Conservation (phyloP, 208 protist genomes). For the Angomonas ambiguus region DNA sequence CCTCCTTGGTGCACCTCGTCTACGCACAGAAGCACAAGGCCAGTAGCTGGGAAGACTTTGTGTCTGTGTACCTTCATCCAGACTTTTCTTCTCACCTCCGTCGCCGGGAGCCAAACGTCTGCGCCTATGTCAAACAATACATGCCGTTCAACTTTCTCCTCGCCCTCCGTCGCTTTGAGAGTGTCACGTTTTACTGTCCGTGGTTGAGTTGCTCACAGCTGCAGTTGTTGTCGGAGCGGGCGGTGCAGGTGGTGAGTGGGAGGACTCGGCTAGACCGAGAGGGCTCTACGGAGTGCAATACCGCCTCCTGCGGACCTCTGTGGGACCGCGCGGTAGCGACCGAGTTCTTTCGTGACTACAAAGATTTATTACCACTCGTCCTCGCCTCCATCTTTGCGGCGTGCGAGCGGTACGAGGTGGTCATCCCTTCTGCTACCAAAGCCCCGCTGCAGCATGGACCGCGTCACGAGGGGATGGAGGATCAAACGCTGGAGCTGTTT, state of each 20-base stretch:
- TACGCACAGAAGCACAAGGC: background rate
- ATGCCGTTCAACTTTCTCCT: background rate
- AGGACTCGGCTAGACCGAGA: conserved; percentile 22
- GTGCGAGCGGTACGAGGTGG: conserved; percentile 24
- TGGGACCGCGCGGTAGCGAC: conserved; percentile 28
- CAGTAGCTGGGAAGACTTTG: background rate
- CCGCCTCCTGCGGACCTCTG: conserved; percentile 24
- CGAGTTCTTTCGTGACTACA: conserved; percentile 20
- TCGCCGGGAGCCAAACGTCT: background rate
- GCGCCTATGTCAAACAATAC: background rate
- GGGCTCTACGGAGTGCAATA: conserved; percentile 22
- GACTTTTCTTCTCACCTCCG: background rate
- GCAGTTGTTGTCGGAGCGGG: conserved; percentile 15
- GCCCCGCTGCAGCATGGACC: background rate
- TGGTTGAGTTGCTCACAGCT: conserved; percentile 8
- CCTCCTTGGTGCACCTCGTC: background rate
- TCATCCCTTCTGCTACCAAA: conserved; percentile 18
- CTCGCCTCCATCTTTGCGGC: conserved; percentile 16
- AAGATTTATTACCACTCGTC: conserved; percentile 15
- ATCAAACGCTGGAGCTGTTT: background rate
- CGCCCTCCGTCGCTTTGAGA: background rate
- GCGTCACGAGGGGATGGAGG: background rate
- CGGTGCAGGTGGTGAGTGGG: conserved; percentile 28
- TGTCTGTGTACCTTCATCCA: conserved; percentile 12
- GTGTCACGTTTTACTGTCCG: background rate